Base-by-base conservation (phyloP, 108 stramenopile genomes). In the Pseudonitzschia delicatissima region DNA sequence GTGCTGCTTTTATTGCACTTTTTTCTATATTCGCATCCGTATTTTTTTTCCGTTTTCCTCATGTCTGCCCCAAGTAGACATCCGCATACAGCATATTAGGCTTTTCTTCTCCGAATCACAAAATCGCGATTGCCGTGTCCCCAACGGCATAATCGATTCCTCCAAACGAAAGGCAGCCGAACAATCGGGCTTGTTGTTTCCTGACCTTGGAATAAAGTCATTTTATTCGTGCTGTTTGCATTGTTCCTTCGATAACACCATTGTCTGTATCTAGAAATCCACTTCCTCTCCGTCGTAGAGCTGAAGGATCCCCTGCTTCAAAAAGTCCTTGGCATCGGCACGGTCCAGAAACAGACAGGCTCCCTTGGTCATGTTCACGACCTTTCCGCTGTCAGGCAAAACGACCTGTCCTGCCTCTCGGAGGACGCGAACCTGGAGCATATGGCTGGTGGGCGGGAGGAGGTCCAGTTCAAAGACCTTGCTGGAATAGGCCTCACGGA, bases 291-390 rank as follows among this genome's bases (percentile, higher is more conserved):
- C 85, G 52, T 85, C 81, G 37, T 87, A 58, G 60, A 95, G 86
- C 67, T 90, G 80, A 65, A 96, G 58, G 12, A 78, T 63, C 9
- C 97, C 97, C 62, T 88, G 80, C 28, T 90, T 78, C 45, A 97
- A 77, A 61, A 94, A 84, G 32, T 84, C 84, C 72, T 93, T 87
- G 45, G 95, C 94, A 74, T 98, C 97, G 40, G 76, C 60, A 44
- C 87, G 76, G 5, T 92, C 89, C 77, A 98, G 77, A 62, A 87
- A 90, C 71, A 96, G 93, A 32, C 78, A 81, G 15, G 87, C 83
- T 18, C 96, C 96, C 62, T 80, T 66, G 57, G 87, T 84, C 47
- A 96, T 74, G 39, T 73, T 72, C 25, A 96, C 94, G 39, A 69
- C 69, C 0, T 87, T 87, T 63, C 92, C 89, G 49, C 72, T 78